Conservation (phyloP, 495 filamentous ascomycete species). For the Xylaria flabelliformis region DNA sequence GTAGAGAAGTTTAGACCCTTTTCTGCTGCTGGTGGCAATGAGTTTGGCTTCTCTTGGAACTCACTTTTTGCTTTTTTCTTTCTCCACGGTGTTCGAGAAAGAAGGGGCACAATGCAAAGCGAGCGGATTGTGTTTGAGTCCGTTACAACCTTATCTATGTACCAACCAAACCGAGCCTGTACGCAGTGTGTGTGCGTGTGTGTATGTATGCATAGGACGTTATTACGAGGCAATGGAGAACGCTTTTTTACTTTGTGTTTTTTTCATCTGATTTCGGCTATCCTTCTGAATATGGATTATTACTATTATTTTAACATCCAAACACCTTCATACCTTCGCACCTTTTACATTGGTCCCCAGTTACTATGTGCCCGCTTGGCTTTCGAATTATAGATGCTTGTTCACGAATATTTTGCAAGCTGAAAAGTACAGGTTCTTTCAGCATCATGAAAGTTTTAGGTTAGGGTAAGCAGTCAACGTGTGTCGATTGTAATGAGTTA, state of each 20-base stretch:
- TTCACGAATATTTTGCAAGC: no score
- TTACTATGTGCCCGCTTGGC: background rate
- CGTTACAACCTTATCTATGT: background rate
- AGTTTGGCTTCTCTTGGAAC: background rate
- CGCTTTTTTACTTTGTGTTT: slow-evolving; percentile 2
- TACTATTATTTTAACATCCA: background rate
- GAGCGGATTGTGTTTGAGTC: background rate
- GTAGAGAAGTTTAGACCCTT: background rate
- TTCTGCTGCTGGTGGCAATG: slow-evolving; percentile 1
- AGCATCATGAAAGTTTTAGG: no score
- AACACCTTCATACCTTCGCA: background rate
- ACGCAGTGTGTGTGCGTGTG: slow-evolving; percentile 29
- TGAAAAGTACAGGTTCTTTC: no score
- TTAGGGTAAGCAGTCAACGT: background rate
- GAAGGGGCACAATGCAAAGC: background rate
- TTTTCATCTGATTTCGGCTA: slow-evolving; percentile 13
- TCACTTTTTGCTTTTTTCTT: background rate
- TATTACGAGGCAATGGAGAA: slow-evolving; percentile 27
- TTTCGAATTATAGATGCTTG: background rate
- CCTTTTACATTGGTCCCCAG: background rate
- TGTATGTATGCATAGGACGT: slow-evolving; percentile 30
- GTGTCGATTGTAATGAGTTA: background rate
- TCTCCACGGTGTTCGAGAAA: background rate
- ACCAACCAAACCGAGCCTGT: slow-evolving; percentile 4
- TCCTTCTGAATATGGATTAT: background rate